These are phyloP conservation scores for Anthracocystis walkeri DNA, from an alignment of 1,284 basidiomycete species.

Conservation along the genomic window DNA sequence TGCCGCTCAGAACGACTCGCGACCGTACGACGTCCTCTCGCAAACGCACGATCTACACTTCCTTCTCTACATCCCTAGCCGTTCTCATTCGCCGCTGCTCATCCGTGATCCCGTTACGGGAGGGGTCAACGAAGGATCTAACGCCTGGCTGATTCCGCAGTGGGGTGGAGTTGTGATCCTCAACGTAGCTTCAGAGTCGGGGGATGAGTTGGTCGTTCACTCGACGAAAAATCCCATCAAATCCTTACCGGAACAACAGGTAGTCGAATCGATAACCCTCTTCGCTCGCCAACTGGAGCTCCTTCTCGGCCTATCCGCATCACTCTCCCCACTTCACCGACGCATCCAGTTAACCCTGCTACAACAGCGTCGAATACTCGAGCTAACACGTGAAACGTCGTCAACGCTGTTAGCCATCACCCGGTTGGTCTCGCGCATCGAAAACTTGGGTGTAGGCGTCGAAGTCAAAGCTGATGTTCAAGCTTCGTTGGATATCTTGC, in stretches of 20 bases:
- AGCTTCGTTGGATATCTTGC: conserved; percentile 22
- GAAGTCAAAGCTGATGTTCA: conserved; percentile 49
- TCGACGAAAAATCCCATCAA: neutral
- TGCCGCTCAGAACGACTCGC: neutral
- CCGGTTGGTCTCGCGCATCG: conserved; percentile 57
- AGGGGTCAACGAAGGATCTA: conserved; percentile 13
- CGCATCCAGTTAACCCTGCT: conserved; percentile 31
- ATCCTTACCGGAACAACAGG: conserved; percentile 57
- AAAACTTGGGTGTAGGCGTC: conserved; percentile 60
- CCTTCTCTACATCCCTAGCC: conserved; percentile 86
- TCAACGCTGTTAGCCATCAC: conserved; percentile 59
- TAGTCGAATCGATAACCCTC: conserved; percentile 76
- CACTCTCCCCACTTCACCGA: neutral
- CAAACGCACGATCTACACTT: conserved; percentile 83
- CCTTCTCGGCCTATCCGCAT: conserved; percentile 77
- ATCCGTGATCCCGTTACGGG: conserved; percentile 73
- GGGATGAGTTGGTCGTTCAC: neutral
- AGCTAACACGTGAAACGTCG: conserved; percentile 41
- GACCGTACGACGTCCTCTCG: conserved; percentile 35
- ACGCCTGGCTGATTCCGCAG: conserved; percentile 89
- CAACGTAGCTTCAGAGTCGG: conserved; percentile 71
- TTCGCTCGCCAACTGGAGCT: conserved; percentile 82
- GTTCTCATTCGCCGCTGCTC: conserved; percentile 77
- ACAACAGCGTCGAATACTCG: conserved; percentile 48
- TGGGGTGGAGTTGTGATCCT: conserved; percentile 90